phyloP scores from a whole-genome alignment of 768 basidiomycete species.

The Dacryopinax primogenitus region DNA sequence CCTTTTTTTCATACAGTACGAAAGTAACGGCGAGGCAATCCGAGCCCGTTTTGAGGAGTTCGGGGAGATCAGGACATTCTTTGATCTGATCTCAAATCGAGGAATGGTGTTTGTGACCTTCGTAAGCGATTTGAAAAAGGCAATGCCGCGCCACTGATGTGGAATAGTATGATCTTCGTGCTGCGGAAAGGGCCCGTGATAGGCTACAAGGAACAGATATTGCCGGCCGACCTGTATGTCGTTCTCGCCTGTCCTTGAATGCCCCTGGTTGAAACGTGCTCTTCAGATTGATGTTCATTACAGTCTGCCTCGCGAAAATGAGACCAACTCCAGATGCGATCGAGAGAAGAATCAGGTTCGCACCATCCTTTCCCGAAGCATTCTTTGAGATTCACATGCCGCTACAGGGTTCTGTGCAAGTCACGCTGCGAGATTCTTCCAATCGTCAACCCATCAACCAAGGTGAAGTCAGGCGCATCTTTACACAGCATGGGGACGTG shows the following conservation, averaged over 20 bases:
- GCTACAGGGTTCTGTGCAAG: constrained; percentile 68
- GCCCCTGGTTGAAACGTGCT: background rate
- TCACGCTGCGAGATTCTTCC: constrained; percentile 60
- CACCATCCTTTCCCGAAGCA: constrained; percentile 7
- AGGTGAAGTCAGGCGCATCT: constrained; percentile 70
- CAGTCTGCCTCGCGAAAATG: constrained; percentile 82
- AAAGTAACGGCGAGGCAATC: constrained; percentile 76
- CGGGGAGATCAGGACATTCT: constrained; percentile 94
- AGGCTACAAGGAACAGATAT: constrained; percentile 81
- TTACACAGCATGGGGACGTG: constrained; percentile 83
- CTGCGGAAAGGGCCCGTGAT: constrained; percentile 84
- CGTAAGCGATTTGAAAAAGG: constrained; percentile 32
- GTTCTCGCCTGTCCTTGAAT: background rate
- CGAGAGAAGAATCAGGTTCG: constrained; percentile 76
- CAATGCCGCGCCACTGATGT: background rate
- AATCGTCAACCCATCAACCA: constrained; percentile 63
- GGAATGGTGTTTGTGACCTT: constrained; percentile 99
- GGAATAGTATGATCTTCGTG: constrained; percentile 73
- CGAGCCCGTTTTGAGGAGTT: constrained; percentile 78
- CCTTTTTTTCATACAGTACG: constrained; percentile 47
- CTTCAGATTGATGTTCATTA: constrained; percentile 94
- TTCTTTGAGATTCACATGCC: background rate
- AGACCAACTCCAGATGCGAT: constrained; percentile 42
- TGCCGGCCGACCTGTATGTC: constrained; percentile 72
- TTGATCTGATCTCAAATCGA: constrained; percentile 83